Base-by-base conservation (phyloP, 352 stramenopile genomes). In the Phytophthora pluvialis region DNA sequence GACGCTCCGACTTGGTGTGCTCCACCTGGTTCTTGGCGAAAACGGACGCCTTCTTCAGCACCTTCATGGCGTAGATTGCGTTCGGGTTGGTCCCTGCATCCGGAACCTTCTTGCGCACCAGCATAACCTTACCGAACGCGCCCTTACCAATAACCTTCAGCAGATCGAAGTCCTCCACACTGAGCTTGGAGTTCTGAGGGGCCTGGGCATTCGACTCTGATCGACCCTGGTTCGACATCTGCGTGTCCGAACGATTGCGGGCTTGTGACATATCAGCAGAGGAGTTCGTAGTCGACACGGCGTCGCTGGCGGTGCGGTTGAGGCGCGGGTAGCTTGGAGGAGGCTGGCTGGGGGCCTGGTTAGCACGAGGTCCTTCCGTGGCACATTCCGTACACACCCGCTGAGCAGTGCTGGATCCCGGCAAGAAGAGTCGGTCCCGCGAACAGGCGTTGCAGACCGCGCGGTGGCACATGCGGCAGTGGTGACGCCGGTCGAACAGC, bases 61-160 rank as follows among this genome's bases (percentile, higher is more conserved):
- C 90, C 61, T 98, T 98, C 91, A 98, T 97, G 32, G 93, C 93
- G 74, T 96, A 98, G 43, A 97, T 95, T 21, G 86, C 80, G 48
- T 93, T 93, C 42, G 81, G 70, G 66, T 82, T 90, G 15, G 71
- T 67, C 15, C 72, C 59, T 38, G 63, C 75, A 61, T 93, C 87
- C 11, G 95, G 77, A 16, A 86, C 77, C 64, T 98, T 98, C 67
- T 97, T 97, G 45, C 94, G 83, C 28, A 98, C 95, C 16, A 98
- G 77, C 86, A 98, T 97, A 3, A 99, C 95, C 74, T 99, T 99
- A 36, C 95, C 95, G 66, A 98, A 99, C 7, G 91, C 90, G 28
- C 95, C 95, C 65, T 98, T 98, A 26, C 96, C 96, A 49, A 99
- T 96, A 16, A 98, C 93, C 72, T 98, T 98, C 8, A 98, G 79